Base-by-base conservation (phyloP, 495 filamentous ascomycete species). In the Xylona heveae region DNA sequence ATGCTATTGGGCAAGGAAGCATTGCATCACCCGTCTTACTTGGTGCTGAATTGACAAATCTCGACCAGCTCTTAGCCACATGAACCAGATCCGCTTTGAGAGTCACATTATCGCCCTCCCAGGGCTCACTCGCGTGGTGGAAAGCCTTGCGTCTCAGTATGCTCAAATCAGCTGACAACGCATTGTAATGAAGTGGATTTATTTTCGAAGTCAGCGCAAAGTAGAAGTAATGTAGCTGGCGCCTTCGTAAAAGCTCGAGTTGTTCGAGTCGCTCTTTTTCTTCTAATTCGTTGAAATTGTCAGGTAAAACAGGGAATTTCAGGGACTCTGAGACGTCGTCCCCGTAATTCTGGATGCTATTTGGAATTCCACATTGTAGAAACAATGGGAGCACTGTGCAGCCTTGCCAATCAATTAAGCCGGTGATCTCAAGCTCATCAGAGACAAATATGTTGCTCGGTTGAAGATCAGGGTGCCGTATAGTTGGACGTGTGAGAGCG, bases 391-490 rank as follows among this genome's bases (percentile, higher is more conserved):
- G 41, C 32, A 53, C 41, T 21, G 41, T 19, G 28, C 30, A 37
- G 38, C 51, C 42, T 31, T 50, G 47, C 49, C 45, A 53, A 36
- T 53, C 49, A n/a, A 53, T 46, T 1, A 53, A 31, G 21, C 45
- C 44, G 3, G 41, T 29, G 3, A 53, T 49, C 0, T 45, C 41
- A 27, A 39, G 34, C 19, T 39, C 23, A 4, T 51, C 35, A 12
- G 46, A 46, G 7, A 52, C 29, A 17, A 49, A 38, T 24, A 51
- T 53, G 35, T 53, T 53, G 32, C 47, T 51, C 8, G 42, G 46
- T 29, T 47, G 48, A 26, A 53, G 31, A 31, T 53, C 50, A 12
- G 50, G 48, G 31, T 51, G 44, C 8, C 50, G 50, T 10, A 50
- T 34, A 24, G 46, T 37, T 6, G 49, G 47, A 16, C 42, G 36